Conservation (phyloP, 2,329 filamentous ascomycete species). For the Paecilomyces niveus region DNA sequence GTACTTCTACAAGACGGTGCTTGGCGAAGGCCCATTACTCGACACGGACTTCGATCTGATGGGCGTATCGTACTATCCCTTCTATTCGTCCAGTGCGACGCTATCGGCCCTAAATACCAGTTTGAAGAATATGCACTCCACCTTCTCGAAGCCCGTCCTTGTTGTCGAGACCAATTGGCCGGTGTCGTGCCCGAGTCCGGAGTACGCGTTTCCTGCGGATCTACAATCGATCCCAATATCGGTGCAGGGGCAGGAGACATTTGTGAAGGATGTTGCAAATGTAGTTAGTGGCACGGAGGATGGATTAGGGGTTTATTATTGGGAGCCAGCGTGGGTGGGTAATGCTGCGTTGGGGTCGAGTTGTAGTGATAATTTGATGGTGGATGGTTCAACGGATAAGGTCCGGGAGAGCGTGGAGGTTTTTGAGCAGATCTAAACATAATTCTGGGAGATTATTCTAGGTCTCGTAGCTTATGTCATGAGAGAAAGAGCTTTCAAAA, state of each 20-base stretch:
- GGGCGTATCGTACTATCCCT: conserved; percentile 68
- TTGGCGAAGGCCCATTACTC: conserved; percentile 45
- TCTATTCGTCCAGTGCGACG: conserved; percentile 56
- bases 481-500: background rate
- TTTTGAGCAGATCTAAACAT: conserved; percentile 40
- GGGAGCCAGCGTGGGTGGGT: conserved; percentile 66
- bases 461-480: background rate
- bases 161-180: conserved; percentile 69
- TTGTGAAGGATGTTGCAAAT: conserved; percentile 53
- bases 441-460: background rate
- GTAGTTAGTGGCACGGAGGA: conserved; percentile 48
- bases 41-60: conserved; percentile 61
- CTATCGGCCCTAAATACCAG: conserved; percentile 50
- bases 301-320: conserved; percentile 61
- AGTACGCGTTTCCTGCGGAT: conserved; percentile 55
- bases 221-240: conserved; percentile 55
- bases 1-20: conserved; percentile 56
- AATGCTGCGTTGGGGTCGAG: conserved; percentile 60
- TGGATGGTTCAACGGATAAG: conserved; percentile 45
- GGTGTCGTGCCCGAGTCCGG: conserved; percentile 52
- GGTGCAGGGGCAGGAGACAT: conserved; percentile 55
- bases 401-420: conserved; percentile 52
- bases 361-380: conserved; percentile 58
- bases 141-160: conserved; percentile 60
- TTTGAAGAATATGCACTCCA: conserved; percentile 52